These are phyloP conservation scores for Tremellales sp. DNA, from an alignment of 1,284 basidiomycete genomes.

Conservation along the genomic window DNA sequence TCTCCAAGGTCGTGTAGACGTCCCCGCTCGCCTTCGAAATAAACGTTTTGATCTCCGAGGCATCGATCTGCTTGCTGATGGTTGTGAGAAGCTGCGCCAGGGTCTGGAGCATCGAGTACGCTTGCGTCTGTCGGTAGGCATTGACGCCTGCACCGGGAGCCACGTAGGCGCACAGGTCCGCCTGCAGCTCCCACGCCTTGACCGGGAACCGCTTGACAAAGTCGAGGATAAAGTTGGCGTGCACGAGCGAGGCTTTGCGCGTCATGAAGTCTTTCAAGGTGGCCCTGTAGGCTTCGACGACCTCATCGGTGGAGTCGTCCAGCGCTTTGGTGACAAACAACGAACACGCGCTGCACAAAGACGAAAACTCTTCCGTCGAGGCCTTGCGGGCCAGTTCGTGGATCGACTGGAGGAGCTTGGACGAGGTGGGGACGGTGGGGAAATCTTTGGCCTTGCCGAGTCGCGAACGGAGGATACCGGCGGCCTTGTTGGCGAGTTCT, in stretches of 20 bases:
- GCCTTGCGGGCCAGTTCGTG: slow-evolving; percentile 71
- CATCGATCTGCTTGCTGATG: slow-evolving; percentile 50
- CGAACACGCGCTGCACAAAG: slow-evolving; percentile 66
- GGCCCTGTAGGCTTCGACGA: slow-evolving; percentile 59
- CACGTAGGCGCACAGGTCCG: slow-evolving; percentile 55
- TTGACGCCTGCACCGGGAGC: slow-evolving; percentile 59
- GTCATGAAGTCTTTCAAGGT: slow-evolving; percentile 75
- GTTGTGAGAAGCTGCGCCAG: slow-evolving; percentile 61
- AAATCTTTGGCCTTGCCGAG: slow-evolving; percentile 71
- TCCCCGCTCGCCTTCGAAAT: slow-evolving; percentile 55
- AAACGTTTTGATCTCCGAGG: slow-evolving; percentile 53
- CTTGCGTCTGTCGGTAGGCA: slow-evolving; percentile 68
- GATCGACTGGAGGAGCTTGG: slow-evolving; percentile 55
- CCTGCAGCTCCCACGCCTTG: slow-evolving; percentile 65
- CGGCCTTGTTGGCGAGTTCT: slow-evolving; percentile 80
- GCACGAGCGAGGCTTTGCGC: slow-evolving; percentile 74
- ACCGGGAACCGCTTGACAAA: slow-evolving; percentile 67
- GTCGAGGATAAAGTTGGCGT: slow-evolving; percentile 71
- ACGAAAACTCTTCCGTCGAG: slow-evolving; percentile 59
- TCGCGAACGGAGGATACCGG: slow-evolving; percentile 68
- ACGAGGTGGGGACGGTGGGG: slow-evolving; percentile 46
- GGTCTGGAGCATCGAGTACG: slow-evolving; percentile 65
- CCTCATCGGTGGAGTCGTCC: slow-evolving; percentile 33
- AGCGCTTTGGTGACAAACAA: slow-evolving; percentile 67
- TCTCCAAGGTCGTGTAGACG: slow-evolving; percentile 56